Evolutionary conservation across 2,329 filamentous ascomycete genomes (phyloP), one percentile per base, ranked within the genome.

Genomic region (Aplosporella prunicola): DNA sequence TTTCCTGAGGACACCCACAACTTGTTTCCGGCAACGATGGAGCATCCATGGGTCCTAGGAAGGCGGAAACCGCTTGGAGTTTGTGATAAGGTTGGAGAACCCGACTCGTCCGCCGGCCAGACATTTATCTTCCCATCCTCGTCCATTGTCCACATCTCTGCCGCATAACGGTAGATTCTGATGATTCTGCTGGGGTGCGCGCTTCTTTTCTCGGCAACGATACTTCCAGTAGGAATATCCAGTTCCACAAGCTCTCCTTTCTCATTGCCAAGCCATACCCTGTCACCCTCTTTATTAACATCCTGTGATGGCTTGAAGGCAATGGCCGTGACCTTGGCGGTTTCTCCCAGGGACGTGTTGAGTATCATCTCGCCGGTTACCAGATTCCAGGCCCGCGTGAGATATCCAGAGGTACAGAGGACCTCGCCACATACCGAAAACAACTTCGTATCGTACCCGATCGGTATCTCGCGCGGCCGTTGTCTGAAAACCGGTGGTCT

Each of bases 141-240:
- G 55, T 96, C 91, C 32, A 98, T 60, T 0, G 88, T 88, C 91
- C 91, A 98, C 56, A 98, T 75, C 51, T 95, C 84, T 47, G 86
- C 85, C 44, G 77, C 80, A 57, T 93, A 82, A 25, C 91, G 78
- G 53, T 85, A 82, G 27, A 98, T 93, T 49, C 79, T 85, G 45
- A 84, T 74, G 34, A 98, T 74, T 43, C 78, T 72, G 27, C 84
- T 77, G 6, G 78, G 76, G 51, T 96, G 91, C 2, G 83, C 82
- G 34, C 70, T 77, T 2, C 73, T 63, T 49, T 82, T 84, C 13
- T 72, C 81, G 18, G 72, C 68, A 10, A 84, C 68, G 30, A 94
- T 69, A 23, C 72, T 76, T 52, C 88, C 80, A 1, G 78, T 79
- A 2, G 69, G 65, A 38, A 96, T 75, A 55, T 98, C 88, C 29